Base-by-base conservation (phyloP, 2,329 filamentous ascomycete species). In the Ascochyta viciae-villosae region DNA sequence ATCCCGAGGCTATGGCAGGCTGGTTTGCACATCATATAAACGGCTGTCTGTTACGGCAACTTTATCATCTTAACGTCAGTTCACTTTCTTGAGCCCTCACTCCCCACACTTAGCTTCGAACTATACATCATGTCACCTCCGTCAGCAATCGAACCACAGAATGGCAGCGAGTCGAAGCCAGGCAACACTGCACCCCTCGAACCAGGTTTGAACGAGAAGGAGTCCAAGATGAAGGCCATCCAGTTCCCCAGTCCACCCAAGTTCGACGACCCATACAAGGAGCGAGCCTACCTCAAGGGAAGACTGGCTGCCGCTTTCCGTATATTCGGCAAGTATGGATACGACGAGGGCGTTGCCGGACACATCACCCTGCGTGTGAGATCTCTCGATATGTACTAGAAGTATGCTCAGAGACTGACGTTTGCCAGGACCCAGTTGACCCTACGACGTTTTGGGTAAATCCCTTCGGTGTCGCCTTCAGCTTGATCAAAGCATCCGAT, bases 381-480 rank as follows among this genome's bases (percentile, higher is more conserved):
- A 63, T 19, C 22, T 24, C 19, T 12, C 13, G 16, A 22, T 39
- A 0, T 19, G 15, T 16, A 24, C 15, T 12, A 35, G 10, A 27
- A 34, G 15, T 2, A 4, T 29, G 26, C 26, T 6, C 23, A 7
- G 6, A 23, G 27, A 26, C 55, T 63, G 27, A 67, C 26, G 15
- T 27, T 24, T 35, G 13, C 12, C 39, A 74, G 72, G 74, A 88
- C 58, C 86, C 86, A 0, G 81, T 88, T 6, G 81, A 86, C 35
- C 82, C 83, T 0, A 72, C 77, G 5, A 84, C 81, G 0, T 88
- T 88, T 75, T 88, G 86, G 87, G 85, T 89, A 4, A 89, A 89
- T 62, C 87, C 87, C 0, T 87, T 89, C 52, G 86, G 86, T 10
- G 80, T 85, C 1, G 81, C 84, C 3, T 89, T 88, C 74, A 83